Base-by-base conservation (phyloP, 352 stramenopile species). In the Bremia lactucae region DNA sequence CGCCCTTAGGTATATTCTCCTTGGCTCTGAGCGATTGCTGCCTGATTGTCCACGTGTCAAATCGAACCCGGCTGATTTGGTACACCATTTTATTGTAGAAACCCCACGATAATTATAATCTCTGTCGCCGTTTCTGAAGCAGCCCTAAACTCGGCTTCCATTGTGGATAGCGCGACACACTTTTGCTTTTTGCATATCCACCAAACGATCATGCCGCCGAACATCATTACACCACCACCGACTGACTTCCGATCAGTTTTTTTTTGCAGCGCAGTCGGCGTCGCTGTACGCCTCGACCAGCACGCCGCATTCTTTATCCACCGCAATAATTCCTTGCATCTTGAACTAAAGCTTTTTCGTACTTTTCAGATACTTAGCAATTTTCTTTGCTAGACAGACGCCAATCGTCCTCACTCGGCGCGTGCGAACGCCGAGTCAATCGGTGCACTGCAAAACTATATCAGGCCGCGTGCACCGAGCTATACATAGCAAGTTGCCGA, bases 381-480 rank as follows among this genome's bases (percentile, higher is more conserved):
- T 54, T 2, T 42, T 21, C 31, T 59, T 58, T 0, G 43, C 53
- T 0, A n/a, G n/a, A n/a, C n/a, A 59, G 16, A 15, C 33, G 33
- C 21, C 38, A 54, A 18, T 65, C 45, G 4, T 4, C 11, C 2
- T 22, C n/a, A 3, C 24, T 48, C 0, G 54, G 59, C 8, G 31
- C 20, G 29, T 65, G 59, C 20, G 36, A 7, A 6, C 8, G 1
- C 3, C n/a, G 35, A 24, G 4, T 29, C 22, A 18, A 20, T 8
- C 50, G 24, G 2, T 68, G 49, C 4, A 68, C 54, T 2, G 57
- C 47, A 36, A 52, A 65, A 0, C n/a, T 4, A 68, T 60, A 39
- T 68, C 56, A 0, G 56, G 57, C 0, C 61, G 14, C 0, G 58
- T 62, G 35, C 45, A 69, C 0, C 58, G 9, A 4, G 62, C 20